Evolutionary conservation across 768 basidiomycete genomes (phyloP).

Genomic region (Amanita rimosa): DNA sequence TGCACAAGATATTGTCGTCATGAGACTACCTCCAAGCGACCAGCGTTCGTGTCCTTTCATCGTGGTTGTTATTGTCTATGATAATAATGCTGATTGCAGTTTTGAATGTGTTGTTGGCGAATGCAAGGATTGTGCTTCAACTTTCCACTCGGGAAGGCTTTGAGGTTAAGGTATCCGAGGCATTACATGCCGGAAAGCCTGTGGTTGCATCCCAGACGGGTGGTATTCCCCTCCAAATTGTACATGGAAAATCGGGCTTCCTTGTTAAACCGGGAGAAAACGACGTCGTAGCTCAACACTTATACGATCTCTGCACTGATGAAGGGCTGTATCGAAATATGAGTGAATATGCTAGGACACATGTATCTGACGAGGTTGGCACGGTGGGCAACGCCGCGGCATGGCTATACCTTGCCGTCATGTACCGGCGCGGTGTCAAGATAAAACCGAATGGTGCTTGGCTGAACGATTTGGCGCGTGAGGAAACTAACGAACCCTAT

Average conservation of each 20-base stretch:
- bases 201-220: constrained; percentile 79
- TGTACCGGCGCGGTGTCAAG: constrained; percentile 68
- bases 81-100: constrained; percentile 28
- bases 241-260: constrained; percentile 81
- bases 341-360: constrained; percentile 57
- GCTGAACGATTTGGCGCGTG: constrained; percentile 73
- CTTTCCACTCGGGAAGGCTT: constrained; percentile 92
- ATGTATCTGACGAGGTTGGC: constrained; percentile 76
- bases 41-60: constrained; percentile 41
- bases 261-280: constrained; percentile 73
- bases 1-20: constrained; percentile 59
- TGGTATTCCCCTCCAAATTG: constrained; percentile 89
- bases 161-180: constrained; percentile 95
- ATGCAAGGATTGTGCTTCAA: constrained; percentile 83
- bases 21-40: constrained; percentile 75
- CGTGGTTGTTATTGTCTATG: background rate
- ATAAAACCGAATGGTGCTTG: constrained; percentile 74
- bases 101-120: constrained; percentile 81
- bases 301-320: constrained; percentile 72
- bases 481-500: constrained; percentile 68
- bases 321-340: constrained; percentile 51
- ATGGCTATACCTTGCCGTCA: constrained; percentile 61
- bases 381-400: constrained; percentile 72
- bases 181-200: constrained; percentile 83
- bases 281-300: constrained; percentile 58